Evolutionary conservation across 2,329 filamentous ascomycete species (phyloP), one percentile per base, ranked within the genome.

Genomic region (Penicillium sp.): DNA sequence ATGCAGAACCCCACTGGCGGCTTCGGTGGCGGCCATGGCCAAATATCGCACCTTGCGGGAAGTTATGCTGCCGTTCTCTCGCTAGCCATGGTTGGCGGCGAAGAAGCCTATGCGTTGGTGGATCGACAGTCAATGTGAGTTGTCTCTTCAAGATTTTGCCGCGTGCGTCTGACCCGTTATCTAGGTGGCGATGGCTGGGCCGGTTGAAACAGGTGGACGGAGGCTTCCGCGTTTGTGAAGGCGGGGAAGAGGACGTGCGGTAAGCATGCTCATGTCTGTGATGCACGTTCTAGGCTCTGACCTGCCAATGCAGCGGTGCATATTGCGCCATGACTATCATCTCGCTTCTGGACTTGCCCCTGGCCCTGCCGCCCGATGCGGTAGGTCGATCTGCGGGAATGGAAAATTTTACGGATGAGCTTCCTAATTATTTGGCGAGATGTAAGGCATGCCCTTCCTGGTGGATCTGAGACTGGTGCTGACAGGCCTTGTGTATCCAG

Each of bases 231-330:
- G 88, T 99, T 78, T 86, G 86, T 46, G 75, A 88, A 44, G 90
- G 88, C 53, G 94, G 92, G 52, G 94, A 99, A 75, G 88, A 94
- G 73, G 94, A 99, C 71, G 88, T 96, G 54, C 85, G 90, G 88
- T 89, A 79, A 71, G 79, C 71, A n/a, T 40, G 46, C 44, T 46
- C 38, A 53, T 50, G 44, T 47, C 48, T 44, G 51, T 48, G 45
- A 55, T 62, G 50, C 55, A 49, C 39, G 49, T 50, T 58, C 48
- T 38, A 30, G 42, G 16, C 31, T 51, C 51, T 56, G 46, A 50
- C 50, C 46, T 50, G 39, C 42, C 59, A 55, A 53, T 58, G 43
- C 62, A 90, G 90, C 68, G 94, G 92, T 56, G 92, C 91, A 47
- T 99, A 95, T 75, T 96, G 92, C 74, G 90, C 91, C 44, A 82